phyloP scores from a whole-genome alignment of 192 early-diverging fungal species.

The Coemansia sp. region DNA sequence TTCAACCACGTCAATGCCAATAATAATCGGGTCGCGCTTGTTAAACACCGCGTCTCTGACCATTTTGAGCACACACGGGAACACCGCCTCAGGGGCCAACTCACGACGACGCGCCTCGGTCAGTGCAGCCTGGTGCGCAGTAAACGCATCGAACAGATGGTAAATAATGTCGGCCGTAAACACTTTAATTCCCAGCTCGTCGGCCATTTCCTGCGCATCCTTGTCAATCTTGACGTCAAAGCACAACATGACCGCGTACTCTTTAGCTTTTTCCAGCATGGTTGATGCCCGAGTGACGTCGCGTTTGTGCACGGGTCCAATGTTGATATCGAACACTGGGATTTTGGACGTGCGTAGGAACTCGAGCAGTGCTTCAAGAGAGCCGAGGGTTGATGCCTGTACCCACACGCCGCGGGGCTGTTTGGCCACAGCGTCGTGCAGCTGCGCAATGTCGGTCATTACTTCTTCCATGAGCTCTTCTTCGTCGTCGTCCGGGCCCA shows the following conservation, averaged over 20 bases:
- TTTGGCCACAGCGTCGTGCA: slow-evolving; percentile 78
- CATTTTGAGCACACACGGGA: slow-evolving; percentile 91
- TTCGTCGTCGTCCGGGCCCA: slow-evolving; percentile 94
- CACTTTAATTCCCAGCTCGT: slow-evolving; percentile 85
- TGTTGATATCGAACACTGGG: slow-evolving; percentile 93
- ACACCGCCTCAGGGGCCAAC: slow-evolving; percentile 84
- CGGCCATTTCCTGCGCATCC: slow-evolving; percentile 88
- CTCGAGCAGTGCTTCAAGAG: slow-evolving; percentile 92
- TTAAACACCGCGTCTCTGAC: slow-evolving; percentile 89
- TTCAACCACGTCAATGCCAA: slow-evolving; percentile 94
- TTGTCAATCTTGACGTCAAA: slow-evolving; percentile 88
- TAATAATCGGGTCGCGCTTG: slow-evolving; percentile 89
- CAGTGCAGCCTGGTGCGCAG: slow-evolving; percentile 72
- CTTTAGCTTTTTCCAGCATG: slow-evolving; percentile 89
- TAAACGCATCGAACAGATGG: slow-evolving; percentile 95
- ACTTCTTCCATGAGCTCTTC: slow-evolving; percentile 92
- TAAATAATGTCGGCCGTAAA: slow-evolving; percentile 99
- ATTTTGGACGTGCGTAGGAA: slow-evolving; percentile 89
- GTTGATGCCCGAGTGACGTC: slow-evolving; percentile 86
- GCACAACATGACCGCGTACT: slow-evolving; percentile 83
- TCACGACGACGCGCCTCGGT: slow-evolving; percentile 86
- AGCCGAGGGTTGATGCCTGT: slow-evolving; percentile 97
- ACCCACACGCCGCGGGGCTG: slow-evolving; percentile 92
- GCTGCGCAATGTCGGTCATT: slow-evolving; percentile 80
- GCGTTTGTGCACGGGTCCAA: slow-evolving; percentile 97